These are phyloP conservation scores for Zea mays DNA, from an alignment of 176 grass and related monocot genomes.

Conservation along the genomic window DNA sequence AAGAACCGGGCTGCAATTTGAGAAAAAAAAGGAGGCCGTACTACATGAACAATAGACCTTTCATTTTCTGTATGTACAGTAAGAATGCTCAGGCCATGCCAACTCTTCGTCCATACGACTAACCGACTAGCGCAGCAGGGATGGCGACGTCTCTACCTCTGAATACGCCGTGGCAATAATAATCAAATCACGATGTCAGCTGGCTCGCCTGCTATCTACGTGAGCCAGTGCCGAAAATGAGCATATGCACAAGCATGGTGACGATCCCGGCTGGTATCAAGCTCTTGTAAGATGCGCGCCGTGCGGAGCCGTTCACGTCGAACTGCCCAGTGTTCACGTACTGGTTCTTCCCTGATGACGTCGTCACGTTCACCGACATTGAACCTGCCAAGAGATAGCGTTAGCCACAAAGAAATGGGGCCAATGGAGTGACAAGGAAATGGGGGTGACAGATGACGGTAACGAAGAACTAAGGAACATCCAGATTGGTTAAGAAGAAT, in stretches of 20 bases:
- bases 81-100: slow-evolving; percentile 52
- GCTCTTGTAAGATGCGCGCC: slow-evolving; percentile 9
- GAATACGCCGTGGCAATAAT: slow-evolving; percentile 56
- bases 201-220: slow-evolving; percentile 50
- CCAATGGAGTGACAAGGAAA: not conserved
- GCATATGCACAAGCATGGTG: slow-evolving; percentile 40
- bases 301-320: slow-evolving; percentile 47
- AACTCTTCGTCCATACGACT: slow-evolving; percentile 3
- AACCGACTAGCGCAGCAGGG: not conserved
- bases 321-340: slow-evolving; percentile 70
- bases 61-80: slow-evolving; percentile 52
- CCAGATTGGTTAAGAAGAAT: not conserved
- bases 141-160: slow-evolving; percentile 2
- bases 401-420: not conserved
- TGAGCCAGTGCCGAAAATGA: slow-evolving; percentile 47
- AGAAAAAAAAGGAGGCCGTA: not conserved
- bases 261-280: slow-evolving; percentile 32
- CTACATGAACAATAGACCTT: slow-evolving; percentile 29
- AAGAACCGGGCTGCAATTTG: not conserved
- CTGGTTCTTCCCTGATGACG: slow-evolving; percentile 77
- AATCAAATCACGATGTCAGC: slow-evolving; percentile 61
- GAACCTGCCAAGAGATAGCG: slow-evolving; percentile 50
- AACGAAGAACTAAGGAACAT: not conserved
- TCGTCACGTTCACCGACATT: slow-evolving; percentile 72
- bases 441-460: not conserved